Base-by-base conservation (phyloP, 148 eudicot species). In the Talinum fruticosum region DNA sequence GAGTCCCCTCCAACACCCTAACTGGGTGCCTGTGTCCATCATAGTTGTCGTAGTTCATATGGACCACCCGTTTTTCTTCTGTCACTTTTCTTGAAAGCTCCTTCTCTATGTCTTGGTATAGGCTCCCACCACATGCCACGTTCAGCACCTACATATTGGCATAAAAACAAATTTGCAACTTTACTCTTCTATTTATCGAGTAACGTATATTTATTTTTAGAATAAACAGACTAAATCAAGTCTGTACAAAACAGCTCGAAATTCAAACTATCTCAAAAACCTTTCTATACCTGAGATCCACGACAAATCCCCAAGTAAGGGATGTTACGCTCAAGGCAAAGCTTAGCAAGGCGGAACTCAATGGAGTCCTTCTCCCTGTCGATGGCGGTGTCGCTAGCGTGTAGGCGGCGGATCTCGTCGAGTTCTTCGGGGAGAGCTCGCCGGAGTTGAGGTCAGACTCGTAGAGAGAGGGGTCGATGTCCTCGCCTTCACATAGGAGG, bases 401-500 rank as follows among this genome's bases (percentile, higher is more conserved):
- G 96, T 16, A 81, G 28, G 15, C 76, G 79, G 16, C 85, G 64
- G 68, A 92, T 89, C 76, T 92, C 98, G 19, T 89, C 91, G 16
- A 87, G 33, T 18, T 94, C 97, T 53, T 90, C 93, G 82, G 79
- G 0, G 93, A 82, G 34, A 92, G 79, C 7, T 53, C 73, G 0
- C 79, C 79, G 7, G 75, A 44, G 34, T 81, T 86, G 6, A 78
- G 76, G 21, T 86, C 79, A 23, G 80, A 65, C 23, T 76, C 78
- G 73, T 94, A 94, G 15, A 82, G 85, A 0, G 96, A 88, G 0
- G 98, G 96, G 35, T 94, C 97, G 7, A 94, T 84, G 72, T 94
- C 98, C 76, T 94, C 98, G 2, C 97, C 98, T 82, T 94, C 98
- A 30, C 97, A 92, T 21, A 94, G 84, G 32, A 94, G 92, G 23